Conservation (phyloP, 192 early-diverging fungal genomes). For the Coemansia sp. region DNA sequence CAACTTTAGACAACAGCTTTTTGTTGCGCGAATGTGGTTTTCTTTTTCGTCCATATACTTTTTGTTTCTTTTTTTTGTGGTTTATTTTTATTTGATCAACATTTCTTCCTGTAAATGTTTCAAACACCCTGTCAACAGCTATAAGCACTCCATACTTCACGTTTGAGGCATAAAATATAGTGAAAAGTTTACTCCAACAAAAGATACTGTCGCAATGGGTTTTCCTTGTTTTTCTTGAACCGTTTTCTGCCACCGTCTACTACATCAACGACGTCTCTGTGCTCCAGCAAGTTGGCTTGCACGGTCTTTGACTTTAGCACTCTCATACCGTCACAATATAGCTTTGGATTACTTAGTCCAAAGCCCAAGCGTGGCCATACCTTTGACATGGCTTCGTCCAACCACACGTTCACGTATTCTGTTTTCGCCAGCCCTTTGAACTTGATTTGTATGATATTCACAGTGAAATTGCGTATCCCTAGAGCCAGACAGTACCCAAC, state of each 20-base stretch:
- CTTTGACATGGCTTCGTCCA: not conserved
- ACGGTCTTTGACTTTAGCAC: not conserved
- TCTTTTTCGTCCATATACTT: no score
- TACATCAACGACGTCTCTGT: not conserved
- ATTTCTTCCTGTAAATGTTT: no score
- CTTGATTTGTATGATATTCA: not conserved
- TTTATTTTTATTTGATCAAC: no score
- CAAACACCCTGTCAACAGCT: no score
- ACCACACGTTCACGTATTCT: not conserved
- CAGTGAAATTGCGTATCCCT: not conserved
- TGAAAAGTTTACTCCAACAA: not conserved
- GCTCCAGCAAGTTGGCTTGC: not conserved
- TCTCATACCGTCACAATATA: not conserved
- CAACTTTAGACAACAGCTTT: no score
- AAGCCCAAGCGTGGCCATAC: not conserved
- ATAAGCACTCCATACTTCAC: no score
- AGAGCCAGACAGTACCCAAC: not conserved
- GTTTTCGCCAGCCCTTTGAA: not conserved
- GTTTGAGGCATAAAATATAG: no score
- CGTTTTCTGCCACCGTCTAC: not conserved
- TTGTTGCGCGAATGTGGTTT: no score
- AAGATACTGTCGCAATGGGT: not conserved
- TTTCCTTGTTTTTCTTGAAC: not conserved
- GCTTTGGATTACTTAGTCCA: not conserved
- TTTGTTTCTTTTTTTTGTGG: no score